Conservation (phyloP, 768 basidiomycete species). For the Tephrocybe sp. region DNA sequence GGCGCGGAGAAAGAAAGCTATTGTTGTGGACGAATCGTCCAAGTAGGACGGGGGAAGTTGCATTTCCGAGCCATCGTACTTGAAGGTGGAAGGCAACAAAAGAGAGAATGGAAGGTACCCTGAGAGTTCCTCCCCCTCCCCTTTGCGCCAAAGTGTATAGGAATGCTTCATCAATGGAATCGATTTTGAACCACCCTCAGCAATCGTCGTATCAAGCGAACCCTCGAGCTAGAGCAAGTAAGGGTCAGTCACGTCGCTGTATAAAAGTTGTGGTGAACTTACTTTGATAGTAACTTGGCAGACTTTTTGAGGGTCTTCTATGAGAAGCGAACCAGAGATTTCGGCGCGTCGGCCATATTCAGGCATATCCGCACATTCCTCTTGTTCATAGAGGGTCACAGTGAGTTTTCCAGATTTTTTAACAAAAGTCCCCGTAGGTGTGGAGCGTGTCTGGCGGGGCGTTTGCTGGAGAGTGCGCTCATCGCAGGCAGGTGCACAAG, state of each 20-base stretch:
- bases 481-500: slow-evolving; percentile 46
- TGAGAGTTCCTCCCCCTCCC: slow-evolving; percentile 19
- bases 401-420: slow-evolving; percentile 37
- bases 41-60: slow-evolving; percentile 51
- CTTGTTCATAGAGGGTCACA: slow-evolving; percentile 46
- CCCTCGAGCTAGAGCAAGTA: slow-evolving; percentile 36
- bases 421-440: slow-evolving; percentile 39
- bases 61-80: slow-evolving; percentile 27
- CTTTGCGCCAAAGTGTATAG: slow-evolving; percentile 33
- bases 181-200: slow-evolving; percentile 36
- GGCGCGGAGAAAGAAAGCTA: slow-evolving; percentile 37
- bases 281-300: slow-evolving; percentile 46
- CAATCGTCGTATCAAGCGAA: slow-evolving; percentile 36
- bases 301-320: slow-evolving; percentile 39
- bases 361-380: slow-evolving; percentile 35
- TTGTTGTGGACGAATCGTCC: slow-evolving; percentile 27
- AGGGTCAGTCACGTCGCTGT: slow-evolving; percentile 1
- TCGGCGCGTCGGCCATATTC: slow-evolving; percentile 40
- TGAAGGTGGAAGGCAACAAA: slow-evolving; percentile 45
- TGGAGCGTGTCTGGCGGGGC: slow-evolving; percentile 24
- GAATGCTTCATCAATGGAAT: slow-evolving; percentile 30
- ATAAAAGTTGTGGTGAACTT: slow-evolving; percentile 8
- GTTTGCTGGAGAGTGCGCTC: slow-evolving; percentile 55
- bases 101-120: slow-evolving; percentile 40
- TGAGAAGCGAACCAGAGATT: slow-evolving; percentile 41